Evolutionary conservation across 768 basidiomycete species (phyloP), one percentile per base, ranked within the genome.

Genomic region (Amanita molliuscula): DNA sequence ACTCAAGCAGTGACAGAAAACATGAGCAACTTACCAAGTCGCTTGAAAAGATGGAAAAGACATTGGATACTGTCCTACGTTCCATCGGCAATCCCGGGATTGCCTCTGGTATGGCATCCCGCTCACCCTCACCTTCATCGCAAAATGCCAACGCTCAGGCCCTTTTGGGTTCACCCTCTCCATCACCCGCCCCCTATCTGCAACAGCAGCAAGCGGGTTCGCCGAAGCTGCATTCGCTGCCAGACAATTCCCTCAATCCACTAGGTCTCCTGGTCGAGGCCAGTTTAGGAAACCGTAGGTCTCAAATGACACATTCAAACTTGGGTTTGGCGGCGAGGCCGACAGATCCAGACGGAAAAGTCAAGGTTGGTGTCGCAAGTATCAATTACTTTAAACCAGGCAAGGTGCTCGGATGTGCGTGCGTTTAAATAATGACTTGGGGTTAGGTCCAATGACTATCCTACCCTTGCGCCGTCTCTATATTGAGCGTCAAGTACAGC

Each of bases 341-440:
- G 20, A 50, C 65, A 2, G 63, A 69, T 2, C 57, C 61, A 1
- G 70, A 66, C 40, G 68, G 69, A 40, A 64, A 68, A 23, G 72
- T 69, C 11, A 79, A 78, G 26, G 64, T 92, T 37, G 86, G 94
- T 10, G 82, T 95, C 11, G 88, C 89, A 3, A 87, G 84, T 53
- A 82, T 84, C 52, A 80, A 85, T 54, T 97, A 93, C 66, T 97
- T 96, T 72, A 93, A 85, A 62, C 92, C 93, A 51, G 90, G 88
- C 85, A 53, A 47, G 73, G 63, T 16, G 13, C 41, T 11, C 26
- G 23, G 44, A 37, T 33, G 43, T 18, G 34, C 25, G 8, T 43
- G 15, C 33, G 41, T 53, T 40, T 51, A 31, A 55, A 15, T n/a
- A 28, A 28, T 6, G 31, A 44, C 34, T 44, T 31, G 40, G 18